Evolutionary conservation across 2,329 filamentous ascomycete genomes (phyloP).

Genomic region (Sarocladium strictum): DNA sequence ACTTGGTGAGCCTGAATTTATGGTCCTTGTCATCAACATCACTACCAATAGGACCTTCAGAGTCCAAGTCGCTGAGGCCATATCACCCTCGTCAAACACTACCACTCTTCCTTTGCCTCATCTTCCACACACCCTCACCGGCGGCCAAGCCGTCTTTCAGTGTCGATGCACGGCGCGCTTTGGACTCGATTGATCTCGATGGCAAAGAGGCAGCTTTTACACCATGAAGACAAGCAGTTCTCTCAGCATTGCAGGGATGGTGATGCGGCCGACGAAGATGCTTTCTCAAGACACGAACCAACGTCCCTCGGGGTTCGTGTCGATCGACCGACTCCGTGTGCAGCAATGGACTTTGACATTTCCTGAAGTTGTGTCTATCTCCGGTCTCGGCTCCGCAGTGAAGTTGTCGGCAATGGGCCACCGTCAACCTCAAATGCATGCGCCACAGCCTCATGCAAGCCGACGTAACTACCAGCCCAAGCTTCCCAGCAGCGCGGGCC

Average conservation of each 20-base stretch:
- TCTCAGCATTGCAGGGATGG: no score
- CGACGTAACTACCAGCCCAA: conserved; percentile 3
- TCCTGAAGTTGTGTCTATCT: not conserved
- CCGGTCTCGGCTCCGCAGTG: not conserved
- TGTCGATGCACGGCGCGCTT: not conserved
- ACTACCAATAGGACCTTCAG: not conserved
- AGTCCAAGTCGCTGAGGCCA: not conserved
- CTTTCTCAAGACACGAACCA: not conserved
- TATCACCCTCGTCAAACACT: no score
- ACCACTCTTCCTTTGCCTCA: no score
- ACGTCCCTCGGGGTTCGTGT: not conserved
- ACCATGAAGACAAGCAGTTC: no score
- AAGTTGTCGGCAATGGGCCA: not conserved
- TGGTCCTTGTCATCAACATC: not conserved
- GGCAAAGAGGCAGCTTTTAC: no score
- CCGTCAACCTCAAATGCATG: not conserved
- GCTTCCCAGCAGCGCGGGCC: not conserved
- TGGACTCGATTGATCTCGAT: not conserved
- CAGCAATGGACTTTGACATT: not conserved
- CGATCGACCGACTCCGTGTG: not conserved
- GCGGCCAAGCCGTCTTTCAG: not conserved
- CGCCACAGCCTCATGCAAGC: conserved; percentile 1
- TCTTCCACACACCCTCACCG: not conserved
- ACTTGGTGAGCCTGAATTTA: not conserved
- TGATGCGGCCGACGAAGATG: not conserved